Percentiles rank a stretch among this genome's conserved stretches.
These are phyloP conservation scores for Kockovaella imperatae DNA, from an alignment of 768 basidiomycete species.

Conservation along the genomic window DNA sequence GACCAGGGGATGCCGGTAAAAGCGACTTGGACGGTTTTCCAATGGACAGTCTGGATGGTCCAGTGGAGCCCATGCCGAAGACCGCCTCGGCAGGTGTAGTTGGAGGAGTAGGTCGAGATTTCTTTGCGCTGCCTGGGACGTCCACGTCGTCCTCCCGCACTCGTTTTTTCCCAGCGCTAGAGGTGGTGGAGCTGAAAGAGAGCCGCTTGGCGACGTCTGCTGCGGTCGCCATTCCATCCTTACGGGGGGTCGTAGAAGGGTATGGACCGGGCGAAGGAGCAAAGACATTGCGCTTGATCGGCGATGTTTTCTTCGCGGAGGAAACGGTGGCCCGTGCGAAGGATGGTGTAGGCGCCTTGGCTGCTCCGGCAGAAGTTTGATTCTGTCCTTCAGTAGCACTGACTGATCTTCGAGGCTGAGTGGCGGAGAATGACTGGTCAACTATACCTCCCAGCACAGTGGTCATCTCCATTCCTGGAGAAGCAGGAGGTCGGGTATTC, in stretches of 20 bases:
- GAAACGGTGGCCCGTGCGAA: conserved; percentile 37
- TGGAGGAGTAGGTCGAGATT: background rate
- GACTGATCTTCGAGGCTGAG: background rate
- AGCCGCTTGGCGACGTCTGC: conserved; percentile 42
- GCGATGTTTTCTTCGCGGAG: conserved; percentile 20
- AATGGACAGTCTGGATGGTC: conserved; percentile 1
- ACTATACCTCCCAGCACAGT: conserved; percentile 33
- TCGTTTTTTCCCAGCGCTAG: conserved; percentile 17
- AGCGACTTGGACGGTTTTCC: background rate
- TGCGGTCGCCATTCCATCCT: conserved; percentile 31
- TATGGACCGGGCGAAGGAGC: conserved; percentile 38
- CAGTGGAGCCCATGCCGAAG: background rate
- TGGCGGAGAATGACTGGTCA: background rate
- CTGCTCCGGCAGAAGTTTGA: conserved; percentile 1
- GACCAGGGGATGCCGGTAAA: background rate
- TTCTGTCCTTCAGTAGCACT: background rate
- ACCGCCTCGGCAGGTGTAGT: conserved; percentile 4
- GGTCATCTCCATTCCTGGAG: conserved; percentile 37
- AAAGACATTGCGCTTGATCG: conserved; percentile 36
- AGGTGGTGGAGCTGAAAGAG: conserved; percentile 28
- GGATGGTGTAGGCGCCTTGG: conserved; percentile 26
- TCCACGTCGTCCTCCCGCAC: conserved; percentile 3
- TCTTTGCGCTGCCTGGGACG: conserved; percentile 4
- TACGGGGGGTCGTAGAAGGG: conserved; percentile 27
- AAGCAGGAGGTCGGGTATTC: background rate